Evolutionary conservation across 2,329 filamentous ascomycete species (phyloP).

Genomic region (Talaromyces funiculosus): DNA sequence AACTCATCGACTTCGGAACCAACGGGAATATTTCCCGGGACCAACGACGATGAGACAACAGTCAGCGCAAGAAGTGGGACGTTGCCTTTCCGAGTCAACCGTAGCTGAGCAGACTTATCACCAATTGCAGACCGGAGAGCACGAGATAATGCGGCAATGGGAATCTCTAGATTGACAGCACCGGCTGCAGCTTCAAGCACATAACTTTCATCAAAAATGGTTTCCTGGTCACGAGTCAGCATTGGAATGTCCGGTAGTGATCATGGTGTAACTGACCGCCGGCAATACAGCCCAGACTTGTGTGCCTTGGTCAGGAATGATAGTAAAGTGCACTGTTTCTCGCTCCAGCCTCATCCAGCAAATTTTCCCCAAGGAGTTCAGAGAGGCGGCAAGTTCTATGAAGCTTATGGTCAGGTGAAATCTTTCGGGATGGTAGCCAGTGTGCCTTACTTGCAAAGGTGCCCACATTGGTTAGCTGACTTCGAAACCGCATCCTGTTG

Average conservation of each 20-base stretch:
- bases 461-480: slow-evolving; percentile 46
- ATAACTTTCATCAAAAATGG: slow-evolving; percentile 77
- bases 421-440: background rate
- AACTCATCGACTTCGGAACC: slow-evolving; percentile 38
- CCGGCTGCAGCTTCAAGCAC: slow-evolving; percentile 84
- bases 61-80: slow-evolving; percentile 84
- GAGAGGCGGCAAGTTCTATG: slow-evolving; percentile 56
- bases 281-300: slow-evolving; percentile 86
- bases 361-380: slow-evolving; percentile 67
- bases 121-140: slow-evolving; percentile 85
- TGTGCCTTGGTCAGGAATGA: slow-evolving; percentile 88
- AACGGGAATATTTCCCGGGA: slow-evolving; percentile 49
- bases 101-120: slow-evolving; percentile 73
- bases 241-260: background rate
- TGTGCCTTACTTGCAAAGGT: slow-evolving; percentile 48
- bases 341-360: slow-evolving; percentile 88
- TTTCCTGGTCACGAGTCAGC: slow-evolving; percentile 47
- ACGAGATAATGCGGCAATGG: slow-evolving; percentile 77
- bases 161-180: slow-evolving; percentile 93
- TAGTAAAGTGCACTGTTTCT: slow-evolving; percentile 83
- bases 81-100: slow-evolving; percentile 88
- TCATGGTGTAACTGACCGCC: slow-evolving; percentile 25
- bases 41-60: slow-evolving; percentile 60
- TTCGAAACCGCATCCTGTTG: slow-evolving; percentile 48
- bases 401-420: slow-evolving; percentile 7